A percentile compares a stretch with the other conserved stretches of the same genome.
phyloP scores from a whole-genome alignment of 2,329 filamentous ascomycete species.

The Metarhizium anisopliae region DNA sequence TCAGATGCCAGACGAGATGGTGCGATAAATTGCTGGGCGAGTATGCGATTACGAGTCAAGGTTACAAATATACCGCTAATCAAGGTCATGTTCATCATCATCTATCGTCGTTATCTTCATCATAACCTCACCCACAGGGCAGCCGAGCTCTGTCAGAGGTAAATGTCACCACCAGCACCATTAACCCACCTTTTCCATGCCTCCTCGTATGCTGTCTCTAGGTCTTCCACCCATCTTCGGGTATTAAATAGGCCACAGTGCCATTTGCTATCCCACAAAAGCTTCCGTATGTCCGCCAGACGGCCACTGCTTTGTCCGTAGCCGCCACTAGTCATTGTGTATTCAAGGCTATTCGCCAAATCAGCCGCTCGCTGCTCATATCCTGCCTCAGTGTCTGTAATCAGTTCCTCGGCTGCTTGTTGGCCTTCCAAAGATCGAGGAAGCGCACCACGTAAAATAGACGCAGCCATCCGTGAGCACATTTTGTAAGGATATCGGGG shows the following conservation, averaged over 20 bases:
- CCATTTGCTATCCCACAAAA: conserved; percentile 80
- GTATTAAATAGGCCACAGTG: conserved; percentile 86
- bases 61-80: background rate
- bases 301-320: conserved; percentile 55
- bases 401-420: conserved; percentile 63
- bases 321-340: conserved; percentile 34
- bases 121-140: background rate
- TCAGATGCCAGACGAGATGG: background rate
- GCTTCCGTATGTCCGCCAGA: conserved; percentile 66
- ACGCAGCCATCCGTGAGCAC: conserved; percentile 97
- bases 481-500: conserved; percentile 96
- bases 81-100: background rate
- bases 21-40: background rate
- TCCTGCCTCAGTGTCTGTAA: conserved; percentile 66
- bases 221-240: conserved; percentile 76
- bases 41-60: background rate
- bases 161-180: conserved; percentile 88
- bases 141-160: conserved; percentile 41
- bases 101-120: conserved; percentile 3
- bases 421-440: conserved; percentile 62
- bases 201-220: conserved; percentile 80
- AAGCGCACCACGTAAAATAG: conserved; percentile 81
- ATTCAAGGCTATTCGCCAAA: conserved; percentile 56
- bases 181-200: conserved; percentile 84
- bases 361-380: conserved; percentile 73